Evolutionary conservation across 208 protist species (phyloP).

Genomic region (Herpetomonas muscarum): DNA sequence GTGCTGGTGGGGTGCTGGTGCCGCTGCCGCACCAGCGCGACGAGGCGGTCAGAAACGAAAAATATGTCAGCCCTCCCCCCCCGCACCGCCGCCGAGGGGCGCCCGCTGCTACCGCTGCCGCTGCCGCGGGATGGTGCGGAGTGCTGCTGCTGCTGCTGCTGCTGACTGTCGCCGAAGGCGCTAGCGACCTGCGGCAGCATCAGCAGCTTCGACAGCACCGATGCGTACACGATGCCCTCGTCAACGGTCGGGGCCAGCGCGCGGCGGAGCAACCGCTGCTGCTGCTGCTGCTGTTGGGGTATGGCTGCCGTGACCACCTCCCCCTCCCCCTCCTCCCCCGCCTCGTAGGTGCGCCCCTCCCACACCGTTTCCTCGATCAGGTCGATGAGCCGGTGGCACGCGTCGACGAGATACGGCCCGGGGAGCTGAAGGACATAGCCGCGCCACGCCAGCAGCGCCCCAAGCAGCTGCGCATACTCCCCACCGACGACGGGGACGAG

Average conservation of each 20-base stretch:
- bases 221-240: conserved; percentile 19
- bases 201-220: conserved; percentile 13
- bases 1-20: conserved; percentile 39
- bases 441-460: conserved; percentile 35
- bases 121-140: neutral
- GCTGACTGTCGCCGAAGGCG: conserved; percentile 6
- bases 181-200: conserved; percentile 15
- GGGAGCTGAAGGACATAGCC: conserved; percentile 54
- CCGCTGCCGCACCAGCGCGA: conserved; percentile 24
- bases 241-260: conserved; percentile 13
- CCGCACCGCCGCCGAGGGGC: neutral
- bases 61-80: neutral
- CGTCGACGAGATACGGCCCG: conserved; percentile 23
- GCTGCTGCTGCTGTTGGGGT: neutral
- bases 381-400: conserved; percentile 30
- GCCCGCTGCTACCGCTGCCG: neutral
- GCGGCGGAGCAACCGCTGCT: neutral
- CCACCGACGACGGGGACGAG: conserved; percentile 42
- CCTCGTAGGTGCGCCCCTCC: neutral
- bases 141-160: neutral
- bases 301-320: neutral
- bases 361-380: conserved; percentile 33
- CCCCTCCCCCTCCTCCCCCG: neutral
- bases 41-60: no score
- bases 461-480: conserved; percentile 57